Evolutionary conservation across 441 rosid species (phyloP), one percentile per base, ranked within the genome.

Genomic region (Gossypium gossypioides): DNA sequence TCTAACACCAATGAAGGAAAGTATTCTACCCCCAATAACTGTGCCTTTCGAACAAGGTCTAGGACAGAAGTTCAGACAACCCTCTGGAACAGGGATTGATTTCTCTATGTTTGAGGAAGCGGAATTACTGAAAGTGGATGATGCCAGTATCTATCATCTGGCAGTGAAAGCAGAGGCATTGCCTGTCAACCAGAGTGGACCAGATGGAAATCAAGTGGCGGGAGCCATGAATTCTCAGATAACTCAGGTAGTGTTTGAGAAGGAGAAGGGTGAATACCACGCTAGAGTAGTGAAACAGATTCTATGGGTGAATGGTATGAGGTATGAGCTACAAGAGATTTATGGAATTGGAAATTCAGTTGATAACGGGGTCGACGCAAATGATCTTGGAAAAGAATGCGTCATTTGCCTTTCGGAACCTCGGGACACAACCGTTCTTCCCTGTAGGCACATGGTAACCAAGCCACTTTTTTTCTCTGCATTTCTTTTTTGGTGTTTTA

Each of bases 351-450:
- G 96, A 68, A 90, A 90, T 74, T 85, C 92, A 0, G 92, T 87
- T 46, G 96, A 91, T 8, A 88, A 86, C 0, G 89, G 84, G 55
- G 85, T 82, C 0, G 96, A 91, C 75, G 92, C 91, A 55, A 92
- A 86, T 83, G 99, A 92, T 52, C 88, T 90, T 0, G 97, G 97
- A 19, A 94, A 94, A 75, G 99, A 94, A 82, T 94, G 99, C 0
- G 97, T 90, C 65, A 94, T 94, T 72, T 94, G 99, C 86, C 79
- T 94, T 69, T 90, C 99, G 18, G 99, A 94, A 77, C 97, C 96
- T 42, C 85, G 90, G 37, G 97, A 92, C 79, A 94, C 96, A 0
- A 85, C 97, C 24, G 96, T 94, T 79, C 96, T 92, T 84, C 99
- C 99, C 10, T 94, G 99, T 79, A 84, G 99, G 63, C 99, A 94